Evolutionary conservation across 1,284 basidiomycete genomes (phyloP), one percentile per base, ranked within the genome.

Genomic region (Somion occarium): DNA sequence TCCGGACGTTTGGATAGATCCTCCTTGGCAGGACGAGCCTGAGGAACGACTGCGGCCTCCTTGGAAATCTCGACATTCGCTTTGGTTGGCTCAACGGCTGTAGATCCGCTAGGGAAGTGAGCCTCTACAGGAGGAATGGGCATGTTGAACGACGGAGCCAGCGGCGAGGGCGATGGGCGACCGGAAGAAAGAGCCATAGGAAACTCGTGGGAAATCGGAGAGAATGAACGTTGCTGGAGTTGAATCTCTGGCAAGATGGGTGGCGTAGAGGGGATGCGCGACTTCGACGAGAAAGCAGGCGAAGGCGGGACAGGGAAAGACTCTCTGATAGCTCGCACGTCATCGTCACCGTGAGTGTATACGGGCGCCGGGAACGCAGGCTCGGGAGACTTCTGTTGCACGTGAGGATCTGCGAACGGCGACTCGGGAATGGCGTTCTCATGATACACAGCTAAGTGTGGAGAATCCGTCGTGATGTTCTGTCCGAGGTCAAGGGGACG

Each of bases 171-270:
- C 27, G 56, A 50, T n/a, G 53, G 52, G 37, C 38, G 49, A 44
- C 55, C 52, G 19, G 58, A 53, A 30, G 54, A 52, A 46, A 51
- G 53, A 9, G 58, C 58, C 25, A 58, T 49, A 23, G 69, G 66
- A 59, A 68, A 68, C 25, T 69, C 70, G 50, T 68, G 61, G 4
- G 69, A 63, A 42, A 68, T 60, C 11, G 70, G 69, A 18, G 69
- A 70, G 62, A 70, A 70, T 18, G 65, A 45, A 45, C 67, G 64
- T 45, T 66, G 53, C 23, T 62, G 59, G 27, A 69, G 41, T 15
- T 57, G 48, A 59, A 81, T 76, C 62, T 82, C 80, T 18, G 80
- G 80, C 13, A 83, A 71, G 27, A 64, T 72, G 11, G 80, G 79
- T 26, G 81, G 80, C 37, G 56, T 64, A 1, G 80, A 79, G 37